Evolutionary conservation across 108 stramenopile genomes (phyloP), one percentile per base, ranked within the genome.

Genomic region (Craspedostauros australis): DNA sequence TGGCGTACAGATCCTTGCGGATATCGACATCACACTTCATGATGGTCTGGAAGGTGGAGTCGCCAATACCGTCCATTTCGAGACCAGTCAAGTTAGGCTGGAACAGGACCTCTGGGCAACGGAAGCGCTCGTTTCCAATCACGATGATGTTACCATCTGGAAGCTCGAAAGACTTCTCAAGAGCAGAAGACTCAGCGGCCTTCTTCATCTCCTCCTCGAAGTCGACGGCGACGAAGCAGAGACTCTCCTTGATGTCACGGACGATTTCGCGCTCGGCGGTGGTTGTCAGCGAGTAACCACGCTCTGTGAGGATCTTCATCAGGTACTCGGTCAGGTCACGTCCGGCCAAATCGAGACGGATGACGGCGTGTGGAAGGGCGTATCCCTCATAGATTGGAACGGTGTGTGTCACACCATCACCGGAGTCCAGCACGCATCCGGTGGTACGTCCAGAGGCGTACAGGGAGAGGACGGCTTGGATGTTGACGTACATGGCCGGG

Each of bases 1-100:
- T 89, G 70, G 80, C 83, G 49, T 85, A 89, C 30, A 93, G 54
- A 50, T 93, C 86, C 86, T 92, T 92, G 59, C 95, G 88, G 74
- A 98, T 95, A 70, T 96, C 95, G 39, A 98, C 94, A 72, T 96
- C 95, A 73, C 97, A 98, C 82, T 92, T 96, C 95, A 96, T 95
- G 73, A 98, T 95, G 47, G 97, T 95, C 69, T 96, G 87, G 90
- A 96, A 96, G 53, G 92, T 93, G 54, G 88, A 87, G 58, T 95
- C 95, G 53, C 93, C 94, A 67, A 98, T 77, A 42, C 95, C 95
- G 50, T 84, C 73, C 74, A 94, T 88, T 68, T 96, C 94, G 67
- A 95, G 84, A 66, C 95, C 95, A 53, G 93, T 92, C 41, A 96
- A 73, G 66, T 84, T 86, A 54, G 88, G 82, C 64, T 83, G 86